phyloP scores from a whole-genome alignment of 2,329 filamentous ascomycete genomes.

The Passalora sequoiae region DNA sequence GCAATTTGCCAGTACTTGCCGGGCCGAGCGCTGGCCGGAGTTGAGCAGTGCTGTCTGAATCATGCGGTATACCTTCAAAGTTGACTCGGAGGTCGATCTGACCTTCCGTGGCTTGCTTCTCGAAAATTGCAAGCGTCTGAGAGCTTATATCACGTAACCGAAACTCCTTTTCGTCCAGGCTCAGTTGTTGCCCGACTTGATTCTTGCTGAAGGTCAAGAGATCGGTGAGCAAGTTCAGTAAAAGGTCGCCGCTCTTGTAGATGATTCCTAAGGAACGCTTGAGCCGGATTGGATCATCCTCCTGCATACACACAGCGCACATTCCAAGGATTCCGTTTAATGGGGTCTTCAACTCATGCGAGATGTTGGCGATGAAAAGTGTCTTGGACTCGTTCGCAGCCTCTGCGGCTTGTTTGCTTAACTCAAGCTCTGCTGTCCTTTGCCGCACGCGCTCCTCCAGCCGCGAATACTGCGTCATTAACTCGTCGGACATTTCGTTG shows the following conservation, averaged over 20 bases:
- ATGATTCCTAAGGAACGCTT: constrained; percentile 81
- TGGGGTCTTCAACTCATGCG: constrained; percentile 82
- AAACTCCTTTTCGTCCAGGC: constrained; percentile 80
- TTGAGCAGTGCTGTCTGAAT: constrained; percentile 21
- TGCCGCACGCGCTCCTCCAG: constrained; percentile 80
- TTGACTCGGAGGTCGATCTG: constrained; percentile 67
- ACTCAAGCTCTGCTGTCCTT: constrained; percentile 76
- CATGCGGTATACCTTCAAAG: constrained; percentile 54
- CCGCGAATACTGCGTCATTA: constrained; percentile 77
- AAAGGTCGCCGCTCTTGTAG: constrained; percentile 79
- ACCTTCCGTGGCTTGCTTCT: constrained; percentile 79
- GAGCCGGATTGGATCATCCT: constrained; percentile 70
- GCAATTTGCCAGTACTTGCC: constrained; percentile 61
- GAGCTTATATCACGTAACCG: constrained; percentile 75
- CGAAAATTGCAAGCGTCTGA: constrained; percentile 80
- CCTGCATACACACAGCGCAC: constrained; percentile 88
- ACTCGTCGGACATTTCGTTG: constrained; percentile 89
- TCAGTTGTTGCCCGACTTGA: constrained; percentile 79
- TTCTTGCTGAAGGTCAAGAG: constrained; percentile 92
- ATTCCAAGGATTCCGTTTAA: constrained; percentile 94
- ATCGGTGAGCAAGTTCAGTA: constrained; percentile 83
- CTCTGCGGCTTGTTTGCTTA: constrained; percentile 86
- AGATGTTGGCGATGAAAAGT: constrained; percentile 92
- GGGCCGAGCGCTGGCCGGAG: constrained; percentile 13
- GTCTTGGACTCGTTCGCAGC: constrained; percentile 97